A percentile compares a stretch with the other conserved stretches of the same genome.
Evolutionary conservation across 371 early-diverging fungal genomes (phyloP).

Genomic region (Mortierella sp.): DNA sequence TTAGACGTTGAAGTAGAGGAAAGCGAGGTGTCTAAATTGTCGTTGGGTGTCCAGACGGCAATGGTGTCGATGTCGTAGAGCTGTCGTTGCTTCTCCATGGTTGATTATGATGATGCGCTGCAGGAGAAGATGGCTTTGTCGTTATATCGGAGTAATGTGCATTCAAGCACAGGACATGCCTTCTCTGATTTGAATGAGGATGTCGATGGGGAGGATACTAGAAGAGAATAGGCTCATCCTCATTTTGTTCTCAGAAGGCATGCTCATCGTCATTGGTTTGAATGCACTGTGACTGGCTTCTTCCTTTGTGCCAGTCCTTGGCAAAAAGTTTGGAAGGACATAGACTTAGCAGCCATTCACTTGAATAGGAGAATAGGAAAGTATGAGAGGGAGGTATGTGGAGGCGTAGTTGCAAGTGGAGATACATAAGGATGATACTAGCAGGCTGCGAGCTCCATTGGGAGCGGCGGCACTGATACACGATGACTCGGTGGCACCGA

Average conservation of each 20-base stretch:
- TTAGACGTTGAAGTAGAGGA: constrained; percentile 2
- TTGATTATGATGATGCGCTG: constrained; percentile 1
- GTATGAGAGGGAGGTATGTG: too few species aligned
- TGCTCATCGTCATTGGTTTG: too few species aligned
- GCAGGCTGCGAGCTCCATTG: too few species aligned
- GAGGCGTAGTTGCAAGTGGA: not conserved
- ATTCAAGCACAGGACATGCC: too few species aligned
- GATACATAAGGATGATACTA: too few species aligned
- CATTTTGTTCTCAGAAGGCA: too few species aligned
- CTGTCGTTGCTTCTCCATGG: constrained; percentile 55
- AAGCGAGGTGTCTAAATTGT: constrained; percentile 34
- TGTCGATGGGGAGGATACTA: too few species aligned
- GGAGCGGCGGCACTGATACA: not conserved
- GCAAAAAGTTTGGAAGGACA: too few species aligned
- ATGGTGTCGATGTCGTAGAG: constrained; percentile 60
- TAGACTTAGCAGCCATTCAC: too few species aligned
- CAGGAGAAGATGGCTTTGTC: not conserved
- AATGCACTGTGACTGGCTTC: not conserved
- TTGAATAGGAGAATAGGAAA: too few species aligned
- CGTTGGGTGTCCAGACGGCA: constrained; percentile 59
- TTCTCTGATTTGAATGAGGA: not conserved
- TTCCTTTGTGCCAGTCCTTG: too few species aligned
- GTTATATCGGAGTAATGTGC: not conserved
- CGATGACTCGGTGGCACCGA: not conserved
- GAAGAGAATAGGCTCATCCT: too few species aligned